These are phyloP conservation scores for Cymbidium sinense DNA, from an alignment of 106 monocot species.

Conservation along the genomic window DNA sequence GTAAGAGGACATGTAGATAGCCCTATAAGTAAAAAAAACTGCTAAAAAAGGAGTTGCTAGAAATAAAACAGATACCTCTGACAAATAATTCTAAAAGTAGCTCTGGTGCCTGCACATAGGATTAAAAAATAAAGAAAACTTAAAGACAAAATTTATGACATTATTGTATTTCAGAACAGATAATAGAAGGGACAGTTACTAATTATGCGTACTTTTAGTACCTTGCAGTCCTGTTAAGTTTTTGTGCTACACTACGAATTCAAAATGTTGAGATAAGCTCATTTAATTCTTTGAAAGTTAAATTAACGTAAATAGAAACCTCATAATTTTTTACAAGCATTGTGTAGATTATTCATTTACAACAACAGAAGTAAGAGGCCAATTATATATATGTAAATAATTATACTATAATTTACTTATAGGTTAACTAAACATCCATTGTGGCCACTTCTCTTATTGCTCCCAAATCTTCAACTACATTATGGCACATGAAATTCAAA, in stretches of 20 bases:
- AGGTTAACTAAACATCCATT: neutral
- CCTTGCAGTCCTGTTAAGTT: neutral
- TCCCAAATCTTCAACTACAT: neutral
- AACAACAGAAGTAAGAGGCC: neutral
- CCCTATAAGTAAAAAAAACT: neutral
- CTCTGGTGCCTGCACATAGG: conserved; percentile 69
- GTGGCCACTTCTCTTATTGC: neutral
- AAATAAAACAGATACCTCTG: conserved; percentile 37
- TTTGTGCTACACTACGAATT: neutral
- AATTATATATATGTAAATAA: neutral
- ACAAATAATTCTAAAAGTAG: conserved; percentile 61
- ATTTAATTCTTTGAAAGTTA: neutral
- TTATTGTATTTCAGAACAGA: neutral
- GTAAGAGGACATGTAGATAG: neutral
- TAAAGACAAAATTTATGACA: neutral
- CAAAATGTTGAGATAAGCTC: neutral
- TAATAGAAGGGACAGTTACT: neutral
- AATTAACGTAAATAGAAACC: neutral
- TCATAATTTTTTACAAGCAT: neutral
- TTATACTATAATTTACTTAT: too few species aligned
- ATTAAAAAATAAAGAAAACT: neutral
- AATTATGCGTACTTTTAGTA: neutral
- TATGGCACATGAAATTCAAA: neutral
- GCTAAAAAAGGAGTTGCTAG: neutral
- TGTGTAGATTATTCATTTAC: neutral